Percentiles rank a stretch among this genome's conserved stretches.
These are phyloP conservation scores for Candida pseudoglaebosa DNA, from an alignment of 805 yeast species.

Conservation along the genomic window DNA sequence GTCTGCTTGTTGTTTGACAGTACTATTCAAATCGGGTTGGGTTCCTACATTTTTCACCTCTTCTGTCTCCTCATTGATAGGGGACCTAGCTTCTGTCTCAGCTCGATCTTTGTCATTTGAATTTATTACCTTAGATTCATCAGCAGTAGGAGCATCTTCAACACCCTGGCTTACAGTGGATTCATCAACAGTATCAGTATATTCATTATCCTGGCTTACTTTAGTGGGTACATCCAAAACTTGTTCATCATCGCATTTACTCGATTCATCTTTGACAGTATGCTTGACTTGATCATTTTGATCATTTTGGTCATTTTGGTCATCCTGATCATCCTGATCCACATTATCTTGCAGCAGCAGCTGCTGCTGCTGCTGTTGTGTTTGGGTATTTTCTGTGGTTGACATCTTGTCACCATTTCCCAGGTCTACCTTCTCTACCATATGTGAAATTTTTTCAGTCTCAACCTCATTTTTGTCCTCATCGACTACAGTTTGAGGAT, in stretches of 20 bases:
- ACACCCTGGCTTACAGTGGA: neutral
- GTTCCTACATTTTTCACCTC: neutral
- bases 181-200: neutral
- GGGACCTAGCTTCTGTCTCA: too few relatives aligned
- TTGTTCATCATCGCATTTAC: neutral
- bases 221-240: too few relatives aligned
- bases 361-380: neutral
- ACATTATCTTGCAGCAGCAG: neutral
- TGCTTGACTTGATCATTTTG: neutral
- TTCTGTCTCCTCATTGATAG: neutral
- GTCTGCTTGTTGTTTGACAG: neutral
- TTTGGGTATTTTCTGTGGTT: too few relatives aligned
- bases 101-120: neutral
- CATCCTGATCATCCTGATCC: neutral
- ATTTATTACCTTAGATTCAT: neutral
- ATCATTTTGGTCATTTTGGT: neutral
- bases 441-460: too few relatives aligned
- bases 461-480: too few relatives aligned
- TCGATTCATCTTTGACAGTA: constrained; percentile 2
- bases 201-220: too few relatives aligned
- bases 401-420: too few relatives aligned
- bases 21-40: neutral
- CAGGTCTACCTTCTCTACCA: too few relatives aligned
- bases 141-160: neutral
- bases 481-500: too few relatives aligned